Conservation (phyloP, 768 basidiomycete genomes). For the Mycena haematopus region DNA sequence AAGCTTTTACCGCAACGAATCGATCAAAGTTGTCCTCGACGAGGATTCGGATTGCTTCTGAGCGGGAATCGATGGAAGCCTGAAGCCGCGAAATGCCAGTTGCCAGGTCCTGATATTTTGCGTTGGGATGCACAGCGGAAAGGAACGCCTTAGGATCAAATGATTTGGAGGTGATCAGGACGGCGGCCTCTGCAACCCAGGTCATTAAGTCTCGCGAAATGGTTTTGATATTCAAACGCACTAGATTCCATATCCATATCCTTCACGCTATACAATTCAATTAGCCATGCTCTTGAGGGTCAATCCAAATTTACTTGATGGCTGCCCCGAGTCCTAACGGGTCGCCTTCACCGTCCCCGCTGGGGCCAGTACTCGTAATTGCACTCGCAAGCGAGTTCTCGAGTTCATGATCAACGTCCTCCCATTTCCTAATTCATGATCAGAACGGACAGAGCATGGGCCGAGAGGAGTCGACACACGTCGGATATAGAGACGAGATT, state of each 20-base stretch:
- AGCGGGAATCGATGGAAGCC: constrained; percentile 85
- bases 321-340: constrained; percentile 77
- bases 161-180: constrained; percentile 88
- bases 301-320: constrained; percentile 56
- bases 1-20: constrained; percentile 96
- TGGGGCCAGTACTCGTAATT: constrained; percentile 58
- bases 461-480: constrained; percentile 43
- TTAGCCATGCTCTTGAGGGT: constrained; percentile 20
- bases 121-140: constrained; percentile 90
- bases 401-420: constrained; percentile 85
- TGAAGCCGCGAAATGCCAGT: constrained; percentile 77
- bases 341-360: constrained; percentile 70
- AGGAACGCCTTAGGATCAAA: constrained; percentile 97
- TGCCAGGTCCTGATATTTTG: constrained; percentile 90
- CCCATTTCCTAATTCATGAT: constrained; percentile 73
- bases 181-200: constrained; percentile 67
- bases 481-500: constrained; percentile 77
- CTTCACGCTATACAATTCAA: constrained; percentile 50
- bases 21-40: constrained; percentile 99
- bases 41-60: constrained; percentile 89
- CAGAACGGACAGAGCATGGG: neutral
- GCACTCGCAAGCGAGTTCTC: constrained; percentile 78
- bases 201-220: neutral
- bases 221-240: constrained; percentile 43
- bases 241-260: constrained; percentile 83